Evolutionary conservation across 1,139 yeast species (phyloP).

Genomic region (Oligophagozyma castellii): DNA sequence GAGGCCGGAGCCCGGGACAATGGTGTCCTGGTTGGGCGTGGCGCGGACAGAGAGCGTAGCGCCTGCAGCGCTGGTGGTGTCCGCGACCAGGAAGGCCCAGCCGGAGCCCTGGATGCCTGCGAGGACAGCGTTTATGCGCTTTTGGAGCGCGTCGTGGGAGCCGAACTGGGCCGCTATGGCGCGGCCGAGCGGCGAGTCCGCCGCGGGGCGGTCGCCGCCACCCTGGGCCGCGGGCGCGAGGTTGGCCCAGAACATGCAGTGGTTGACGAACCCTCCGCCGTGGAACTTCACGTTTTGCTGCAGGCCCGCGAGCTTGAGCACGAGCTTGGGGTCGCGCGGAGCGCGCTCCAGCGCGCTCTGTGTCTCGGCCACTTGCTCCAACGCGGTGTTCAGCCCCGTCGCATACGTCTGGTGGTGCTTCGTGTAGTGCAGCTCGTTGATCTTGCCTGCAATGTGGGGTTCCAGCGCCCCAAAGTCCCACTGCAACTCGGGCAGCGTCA

Average conservation of each 20-base stretch:
- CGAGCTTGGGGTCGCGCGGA: slow-evolving; percentile 39
- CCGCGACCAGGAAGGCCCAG: slow-evolving; percentile 92
- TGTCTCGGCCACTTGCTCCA: slow-evolving; percentile 69
- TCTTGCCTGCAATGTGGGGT: slow-evolving; percentile 79
- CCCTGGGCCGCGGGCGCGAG: slow-evolving; percentile 70
- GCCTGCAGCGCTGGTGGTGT: slow-evolving; percentile 70
- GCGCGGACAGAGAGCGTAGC: slow-evolving; percentile 65
- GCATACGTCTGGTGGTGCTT: slow-evolving; percentile 96
- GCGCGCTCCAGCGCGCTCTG: slow-evolving; percentile 48
- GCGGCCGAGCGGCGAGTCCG: slow-evolving; percentile 36
- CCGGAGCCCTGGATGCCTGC: slow-evolving; percentile 97
- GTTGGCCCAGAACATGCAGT: slow-evolving; percentile 80
- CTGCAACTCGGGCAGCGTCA: slow-evolving; percentile 72
- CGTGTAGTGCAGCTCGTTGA: slow-evolving; percentile 80
- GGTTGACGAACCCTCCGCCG: slow-evolving; percentile 91
- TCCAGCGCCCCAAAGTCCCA: slow-evolving; percentile 84
- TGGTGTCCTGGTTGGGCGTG: slow-evolving; percentile 85
- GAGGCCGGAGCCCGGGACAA: slow-evolving; percentile 40
- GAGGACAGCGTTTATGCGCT: slow-evolving; percentile 57
- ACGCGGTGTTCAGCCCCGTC: slow-evolving; percentile 71
- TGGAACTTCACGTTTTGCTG: slow-evolving; percentile 81
- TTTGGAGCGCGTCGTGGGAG: slow-evolving; percentile 57
- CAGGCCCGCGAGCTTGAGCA: slow-evolving; percentile 28
- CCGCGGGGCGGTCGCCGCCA: slow-evolving; percentile 73
- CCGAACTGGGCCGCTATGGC: slow-evolving; percentile 63